These are phyloP conservation scores for Saccharomyces eubayanus DNA, from an alignment of 805 yeast genomes.

Conservation along the genomic window DNA sequence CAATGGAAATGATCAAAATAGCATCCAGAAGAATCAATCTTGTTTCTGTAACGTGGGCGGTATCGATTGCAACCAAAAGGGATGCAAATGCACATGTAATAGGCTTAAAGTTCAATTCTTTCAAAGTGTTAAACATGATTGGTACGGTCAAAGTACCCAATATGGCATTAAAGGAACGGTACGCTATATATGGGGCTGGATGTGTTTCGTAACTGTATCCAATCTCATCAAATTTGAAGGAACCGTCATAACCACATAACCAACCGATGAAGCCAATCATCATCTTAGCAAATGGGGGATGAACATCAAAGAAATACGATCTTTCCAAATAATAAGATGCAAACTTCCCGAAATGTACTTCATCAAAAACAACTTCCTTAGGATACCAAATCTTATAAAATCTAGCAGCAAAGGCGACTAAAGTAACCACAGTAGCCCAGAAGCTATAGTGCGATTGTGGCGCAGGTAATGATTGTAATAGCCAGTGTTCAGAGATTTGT, in stretches of 20 bases:
- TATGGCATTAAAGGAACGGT: conserved; percentile 71
- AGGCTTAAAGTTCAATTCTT: conserved; percentile 73
- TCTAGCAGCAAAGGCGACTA: conserved; percentile 57
- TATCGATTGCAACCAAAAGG: conserved; percentile 70
- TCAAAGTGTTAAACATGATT: conserved; percentile 71
- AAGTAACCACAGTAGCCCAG: conserved; percentile 54
- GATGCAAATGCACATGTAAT: conserved; percentile 74
- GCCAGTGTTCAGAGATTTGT: conserved; percentile 23
- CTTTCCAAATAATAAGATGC: conserved; percentile 81
- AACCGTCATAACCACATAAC: conserved; percentile 84
- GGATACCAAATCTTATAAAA: conserved; percentile 58
- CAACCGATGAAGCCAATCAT: conserved; percentile 86
- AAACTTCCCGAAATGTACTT: conserved; percentile 80
- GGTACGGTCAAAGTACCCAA: conserved; percentile 81
- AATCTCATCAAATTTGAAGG: conserved; percentile 81
- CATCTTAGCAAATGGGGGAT: conserved; percentile 95
- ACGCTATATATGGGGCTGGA: conserved; percentile 79
- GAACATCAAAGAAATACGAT: conserved; percentile 90
- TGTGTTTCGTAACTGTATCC: conserved; percentile 74
- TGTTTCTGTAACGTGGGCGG: conserved; percentile 85
- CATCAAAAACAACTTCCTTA: conserved; percentile 74
- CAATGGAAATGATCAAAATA: conserved; percentile 75
- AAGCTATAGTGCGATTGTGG: conserved; percentile 33
- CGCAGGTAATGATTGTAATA: conserved; percentile 23
- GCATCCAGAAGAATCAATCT: conserved; percentile 89